Evolutionary conservation across 2,329 filamentous ascomycete genomes (phyloP).

Genomic region (Rhynchosporium secalis): DNA sequence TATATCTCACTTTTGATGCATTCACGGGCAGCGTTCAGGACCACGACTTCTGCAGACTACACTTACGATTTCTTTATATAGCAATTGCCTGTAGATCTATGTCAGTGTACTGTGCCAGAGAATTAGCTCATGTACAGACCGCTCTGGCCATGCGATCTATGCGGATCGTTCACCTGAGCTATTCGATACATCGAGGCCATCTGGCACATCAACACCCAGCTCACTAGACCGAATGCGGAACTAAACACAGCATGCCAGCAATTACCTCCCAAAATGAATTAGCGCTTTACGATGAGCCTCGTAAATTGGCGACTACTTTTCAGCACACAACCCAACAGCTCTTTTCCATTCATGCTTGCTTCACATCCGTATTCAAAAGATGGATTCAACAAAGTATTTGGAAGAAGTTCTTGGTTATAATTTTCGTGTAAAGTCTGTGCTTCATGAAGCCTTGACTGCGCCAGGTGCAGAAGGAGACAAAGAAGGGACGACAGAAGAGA

Average conservation of each 20-base stretch:
- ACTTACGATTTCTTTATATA: too few species aligned
- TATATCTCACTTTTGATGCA: too few species aligned
- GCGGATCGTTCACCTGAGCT: not conserved
- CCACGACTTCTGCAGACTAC: too few species aligned
- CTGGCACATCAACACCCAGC: not conserved
- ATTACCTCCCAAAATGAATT: not conserved
- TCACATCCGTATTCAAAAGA: not conserved
- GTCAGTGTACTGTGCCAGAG: too few species aligned
- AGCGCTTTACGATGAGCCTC: conserved; percentile 4
- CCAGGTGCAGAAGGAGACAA: conserved; percentile 20
- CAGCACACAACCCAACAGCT: not conserved
- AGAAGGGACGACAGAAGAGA: conserved; percentile 19
- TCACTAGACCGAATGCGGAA: not conserved
- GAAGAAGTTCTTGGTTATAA: conserved; percentile 13
- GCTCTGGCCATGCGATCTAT: not conserved
- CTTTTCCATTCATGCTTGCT: not conserved
- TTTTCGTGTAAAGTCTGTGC: conserved; percentile 12
- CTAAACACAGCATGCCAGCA: not conserved
- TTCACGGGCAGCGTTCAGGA: too few species aligned
- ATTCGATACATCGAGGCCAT: not conserved
- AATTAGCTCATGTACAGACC: too few species aligned
- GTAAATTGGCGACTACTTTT: not conserved
- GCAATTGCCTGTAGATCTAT: not conserved
- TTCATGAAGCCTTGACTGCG: conserved; percentile 15
- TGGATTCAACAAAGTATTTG: not conserved